Evolutionary conservation across 257 asterid species (phyloP), one percentile per base, ranked within the genome.

Genomic region (Paulownia fortunei): DNA sequence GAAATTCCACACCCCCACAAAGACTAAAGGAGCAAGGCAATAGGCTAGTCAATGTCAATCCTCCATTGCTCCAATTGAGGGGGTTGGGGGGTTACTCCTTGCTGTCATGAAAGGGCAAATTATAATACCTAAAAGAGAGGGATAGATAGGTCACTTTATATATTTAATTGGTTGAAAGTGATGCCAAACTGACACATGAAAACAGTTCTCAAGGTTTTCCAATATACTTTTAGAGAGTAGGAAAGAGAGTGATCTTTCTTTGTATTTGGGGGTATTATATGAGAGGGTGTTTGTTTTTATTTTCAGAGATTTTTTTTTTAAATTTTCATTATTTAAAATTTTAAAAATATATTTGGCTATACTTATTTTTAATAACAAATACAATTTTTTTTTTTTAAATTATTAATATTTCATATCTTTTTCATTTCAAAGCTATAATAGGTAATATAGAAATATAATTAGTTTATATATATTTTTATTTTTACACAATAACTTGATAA

Each of bases 31-130:
- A 39, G 36, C 62, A 37, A 68, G 12, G n/a, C 16, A 21, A 34
- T 5, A 11, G 59, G 46, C 34, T 6, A 54, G 84, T 81, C 78
- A 26, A 1, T 51, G 51, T 66, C 80, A 73, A 73, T 7, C 52
- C 32, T 16, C 32, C 36, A 59, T 32, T 26, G 16, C 27, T 75
- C 32, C 78, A 74, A 59, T 54, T 63, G n/a, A 47, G 72, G 69
- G 83, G 76, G 37, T n/a, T n/a, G n/a, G n/a, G n/a, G n/a, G n/a
- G n/a, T n/a, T n/a, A 41, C 78, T 70, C 73, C 58, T 82, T 78
- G 81, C 34, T 60, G 61, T 67, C 52, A 52, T 70, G 81, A 76
- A 74, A 65, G 83, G 81, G 27, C 80, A 77, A 77, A 64, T n/a
- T 65, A 26, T 49, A 66, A 16, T 18, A 70, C 39, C 68, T 27